These are phyloP conservation scores for Rhizoclosmatium globosum DNA, from an alignment of 192 early-diverging fungal genomes.

Conservation along the genomic window DNA sequence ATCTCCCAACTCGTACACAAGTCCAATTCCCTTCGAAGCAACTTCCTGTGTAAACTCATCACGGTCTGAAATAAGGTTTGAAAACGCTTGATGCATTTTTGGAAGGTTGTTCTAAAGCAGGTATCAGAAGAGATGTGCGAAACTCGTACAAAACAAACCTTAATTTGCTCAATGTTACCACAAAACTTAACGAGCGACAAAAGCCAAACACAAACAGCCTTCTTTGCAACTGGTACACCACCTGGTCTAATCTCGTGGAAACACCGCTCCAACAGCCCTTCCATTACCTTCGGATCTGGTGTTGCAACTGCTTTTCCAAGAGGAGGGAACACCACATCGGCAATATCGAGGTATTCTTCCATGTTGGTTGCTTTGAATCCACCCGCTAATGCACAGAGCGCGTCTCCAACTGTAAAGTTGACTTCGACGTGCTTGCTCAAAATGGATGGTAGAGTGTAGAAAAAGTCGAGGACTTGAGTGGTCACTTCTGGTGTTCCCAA, in stretches of 20 bases:
- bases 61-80: conserved; percentile 77
- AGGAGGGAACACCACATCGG: conserved; percentile 52
- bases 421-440: conserved; percentile 83
- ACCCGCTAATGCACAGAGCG: conserved; percentile 66
- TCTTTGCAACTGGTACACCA: conserved; percentile 62
- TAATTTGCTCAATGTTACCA: conserved; percentile 45
- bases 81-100: conserved; percentile 79
- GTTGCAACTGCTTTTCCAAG: neutral
- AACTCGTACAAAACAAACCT: conserved; percentile 17
- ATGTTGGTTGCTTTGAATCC: conserved; percentile 76
- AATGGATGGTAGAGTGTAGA: conserved; percentile 64
- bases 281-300: conserved; percentile 44
- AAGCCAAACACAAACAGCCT: conserved; percentile 81
- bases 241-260: conserved; percentile 63
- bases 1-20: conserved; percentile 86
- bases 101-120: conserved; percentile 24
- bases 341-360: conserved; percentile 76
- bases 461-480: conserved; percentile 49
- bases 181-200: conserved; percentile 81
- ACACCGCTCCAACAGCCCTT: conserved; percentile 59
- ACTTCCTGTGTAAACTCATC: conserved; percentile 91
- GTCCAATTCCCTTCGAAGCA: conserved; percentile 85
- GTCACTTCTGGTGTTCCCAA: conserved; percentile 46
- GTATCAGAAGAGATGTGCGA: neutral
- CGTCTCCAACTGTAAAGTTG: conserved; percentile 87